phyloP scores from a whole-genome alignment of 1,139 yeast genomes.

The Geotrichum phurueaensis region DNA sequence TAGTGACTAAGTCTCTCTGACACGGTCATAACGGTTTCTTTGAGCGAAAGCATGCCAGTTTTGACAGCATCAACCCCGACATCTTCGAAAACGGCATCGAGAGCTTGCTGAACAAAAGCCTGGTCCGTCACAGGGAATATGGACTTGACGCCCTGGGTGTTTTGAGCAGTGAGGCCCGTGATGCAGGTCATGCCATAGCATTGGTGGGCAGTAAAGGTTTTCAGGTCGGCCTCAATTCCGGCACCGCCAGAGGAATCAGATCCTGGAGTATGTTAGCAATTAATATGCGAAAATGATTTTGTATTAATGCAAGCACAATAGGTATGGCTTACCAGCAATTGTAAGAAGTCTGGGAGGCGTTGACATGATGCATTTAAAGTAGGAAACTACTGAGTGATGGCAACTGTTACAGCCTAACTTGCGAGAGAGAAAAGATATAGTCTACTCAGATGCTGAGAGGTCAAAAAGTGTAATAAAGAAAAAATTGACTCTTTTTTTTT shows the following conservation, averaged over 20 bases:
- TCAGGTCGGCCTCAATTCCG: constrained; percentile 88
- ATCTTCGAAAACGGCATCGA: constrained; percentile 55
- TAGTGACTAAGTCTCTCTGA: constrained; percentile 36
- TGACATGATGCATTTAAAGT: neutral
- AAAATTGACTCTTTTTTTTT: too few relatives aligned
- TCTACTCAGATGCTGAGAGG: neutral
- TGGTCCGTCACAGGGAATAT: constrained; percentile 45
- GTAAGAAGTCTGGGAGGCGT: constrained; percentile 22
- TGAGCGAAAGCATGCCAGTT: constrained; percentile 71
- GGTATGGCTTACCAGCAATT: constrained; percentile 16
- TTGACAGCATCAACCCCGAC: constrained; percentile 65
- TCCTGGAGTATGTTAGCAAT: constrained; percentile 41
- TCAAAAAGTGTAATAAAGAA: neutral
- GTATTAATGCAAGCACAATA: neutral
- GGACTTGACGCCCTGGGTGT: constrained; percentile 50
- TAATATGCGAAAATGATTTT: neutral
- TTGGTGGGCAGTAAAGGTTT: constrained; percentile 71
- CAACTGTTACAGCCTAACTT: neutral
- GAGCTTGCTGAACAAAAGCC: constrained; percentile 40
- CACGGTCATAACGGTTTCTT: constrained; percentile 44
- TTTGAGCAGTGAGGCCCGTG: constrained; percentile 80
- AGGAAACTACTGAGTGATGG: neutral
- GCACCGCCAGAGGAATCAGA: constrained; percentile 94
- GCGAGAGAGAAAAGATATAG: neutral
- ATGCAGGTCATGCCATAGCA: constrained; percentile 80